Conservation (phyloP, 1,284 basidiomycete genomes). For the Boletus smithii region DNA sequence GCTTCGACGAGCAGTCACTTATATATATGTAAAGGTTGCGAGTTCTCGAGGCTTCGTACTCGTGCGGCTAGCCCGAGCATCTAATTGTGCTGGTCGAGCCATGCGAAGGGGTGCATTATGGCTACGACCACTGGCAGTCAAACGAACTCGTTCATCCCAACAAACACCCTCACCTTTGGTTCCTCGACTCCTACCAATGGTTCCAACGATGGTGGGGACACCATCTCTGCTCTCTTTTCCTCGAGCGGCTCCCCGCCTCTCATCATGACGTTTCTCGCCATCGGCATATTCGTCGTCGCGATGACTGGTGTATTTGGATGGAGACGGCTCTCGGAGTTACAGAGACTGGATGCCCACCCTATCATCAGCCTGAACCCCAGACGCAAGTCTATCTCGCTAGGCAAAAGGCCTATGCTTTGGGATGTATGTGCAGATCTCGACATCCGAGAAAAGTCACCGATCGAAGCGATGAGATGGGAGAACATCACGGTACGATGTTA, state of each 20-base stretch:
- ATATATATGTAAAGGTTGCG: conserved; percentile 11
- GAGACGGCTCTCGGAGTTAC: conserved; percentile 35
- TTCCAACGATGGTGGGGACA: background rate
- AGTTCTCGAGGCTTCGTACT: conserved; percentile 9
- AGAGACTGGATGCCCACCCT: conserved; percentile 2
- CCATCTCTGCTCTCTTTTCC: conserved; percentile 23
- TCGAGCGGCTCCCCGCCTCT: conserved; percentile 41
- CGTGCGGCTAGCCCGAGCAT: conserved; percentile 2
- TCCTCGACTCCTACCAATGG: conserved; percentile 9
- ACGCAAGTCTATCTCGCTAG: conserved; percentile 4
- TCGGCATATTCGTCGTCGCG: conserved; percentile 43
- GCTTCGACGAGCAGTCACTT: conserved; percentile 1
- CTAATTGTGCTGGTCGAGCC: conserved; percentile 2
- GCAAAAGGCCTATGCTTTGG: conserved; percentile 40
- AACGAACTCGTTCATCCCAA: conserved; percentile 4
- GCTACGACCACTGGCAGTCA: conserved; percentile 13
- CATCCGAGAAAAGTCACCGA: background rate
- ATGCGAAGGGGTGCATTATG: conserved; percentile 21
- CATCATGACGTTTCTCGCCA: conserved; percentile 49
- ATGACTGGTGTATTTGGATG: conserved; percentile 45
- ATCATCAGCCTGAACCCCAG: background rate
- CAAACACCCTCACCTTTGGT: conserved; percentile 5
- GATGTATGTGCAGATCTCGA: conserved; percentile 36
- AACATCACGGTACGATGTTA: conserved; percentile 28
- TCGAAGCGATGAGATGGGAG: conserved; percentile 25